Evolutionary conservation across 345 rosid species (phyloP), one percentile per base, ranked within the genome.

Genomic region (Eucalyptus tenuipes): DNA sequence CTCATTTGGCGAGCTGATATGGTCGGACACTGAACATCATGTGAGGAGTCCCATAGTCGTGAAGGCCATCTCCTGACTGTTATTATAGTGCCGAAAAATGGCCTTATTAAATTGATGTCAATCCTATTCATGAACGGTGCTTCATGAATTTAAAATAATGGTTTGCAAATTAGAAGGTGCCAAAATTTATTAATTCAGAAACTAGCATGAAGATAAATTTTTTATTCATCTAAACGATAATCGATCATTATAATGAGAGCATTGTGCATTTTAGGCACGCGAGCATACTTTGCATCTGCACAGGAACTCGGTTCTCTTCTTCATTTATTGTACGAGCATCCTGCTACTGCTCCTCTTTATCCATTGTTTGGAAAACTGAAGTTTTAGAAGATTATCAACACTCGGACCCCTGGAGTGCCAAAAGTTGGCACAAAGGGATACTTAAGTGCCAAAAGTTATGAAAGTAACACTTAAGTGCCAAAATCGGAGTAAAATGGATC

Each of bases 1-100:
- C 82, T 37, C 47, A 24, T 75, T 75, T 22, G 82, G 82, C 11
- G 47, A 75, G 47, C 82, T 75, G 45, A 75, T 75, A 75, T 75
- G 82, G 82, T 75, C 82, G 14, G 82, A 75, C 82, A 75, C 27
- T 75, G 82, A 75, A 20, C 82, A 75, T 96, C 42, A 97, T 89
- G 13, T 75, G 47, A 75, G 82, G 82, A 75, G 47, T 75, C 47
- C 82, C 5, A 75, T 75, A 20, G 82, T 40, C 7, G 82, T 40
- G 47, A 75, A 37, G 82, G 82, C 82, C 47, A 75, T 75, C 14
- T 20, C 47, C 12, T 75, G 47, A 75, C 14, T 75, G 8, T 75
- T 42, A 37, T 75, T 37, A 10, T 40, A 75, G 45, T 75, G 82
- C 27, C 14, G 3, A 75, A 75, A 42, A 37, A 37, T 37, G 82